Conservation (phyloP, 306 rosid genomes). For the Lathyrus sativus region DNA sequence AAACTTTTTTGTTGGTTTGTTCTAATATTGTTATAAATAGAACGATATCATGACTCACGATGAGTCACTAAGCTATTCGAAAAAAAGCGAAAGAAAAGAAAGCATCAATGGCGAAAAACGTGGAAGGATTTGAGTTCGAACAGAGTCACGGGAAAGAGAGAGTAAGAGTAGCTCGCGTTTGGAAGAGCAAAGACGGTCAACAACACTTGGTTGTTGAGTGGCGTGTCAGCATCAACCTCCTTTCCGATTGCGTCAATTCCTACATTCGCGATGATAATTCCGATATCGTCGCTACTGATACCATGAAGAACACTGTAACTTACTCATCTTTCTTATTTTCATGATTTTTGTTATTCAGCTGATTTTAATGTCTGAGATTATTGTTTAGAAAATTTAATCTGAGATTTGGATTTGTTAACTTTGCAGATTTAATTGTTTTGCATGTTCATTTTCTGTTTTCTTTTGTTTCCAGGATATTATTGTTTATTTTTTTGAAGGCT, state of each 20-base stretch:
- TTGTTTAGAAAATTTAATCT: not conserved
- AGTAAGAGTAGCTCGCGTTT: constrained; percentile 83
- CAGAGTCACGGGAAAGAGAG: constrained; percentile 87
- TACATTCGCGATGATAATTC: constrained; percentile 72
- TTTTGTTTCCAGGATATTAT: no score
- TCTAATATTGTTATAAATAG: not conserved
- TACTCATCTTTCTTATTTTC: not conserved
- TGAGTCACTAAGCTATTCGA: not conserved
- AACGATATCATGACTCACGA: not conserved
- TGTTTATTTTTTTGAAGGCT: no score
- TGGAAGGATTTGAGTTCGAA: constrained; percentile 66
- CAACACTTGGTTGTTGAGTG: constrained; percentile 76
- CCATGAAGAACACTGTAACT: constrained; percentile 87
- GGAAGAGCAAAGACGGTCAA: constrained; percentile 59
- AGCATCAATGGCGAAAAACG: constrained; percentile 45
- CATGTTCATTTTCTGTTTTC: no score
- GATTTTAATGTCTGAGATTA: not conserved
- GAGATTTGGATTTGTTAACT: constrained; percentile 23
- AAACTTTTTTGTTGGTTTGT: no score
- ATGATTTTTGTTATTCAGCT: not conserved
- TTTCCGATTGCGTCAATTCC: constrained; percentile 73
- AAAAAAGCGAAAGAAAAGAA: not conserved
- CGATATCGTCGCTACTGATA: constrained; percentile 88
- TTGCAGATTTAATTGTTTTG: not conserved
- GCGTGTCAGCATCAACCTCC: constrained; percentile 71